Percentiles rank a stretch among this genome's conserved stretches.
These are phyloP conservation scores for Flaveria trinervia DNA, from an alignment of 129 eudicot genomes.

Conservation along the genomic window DNA sequence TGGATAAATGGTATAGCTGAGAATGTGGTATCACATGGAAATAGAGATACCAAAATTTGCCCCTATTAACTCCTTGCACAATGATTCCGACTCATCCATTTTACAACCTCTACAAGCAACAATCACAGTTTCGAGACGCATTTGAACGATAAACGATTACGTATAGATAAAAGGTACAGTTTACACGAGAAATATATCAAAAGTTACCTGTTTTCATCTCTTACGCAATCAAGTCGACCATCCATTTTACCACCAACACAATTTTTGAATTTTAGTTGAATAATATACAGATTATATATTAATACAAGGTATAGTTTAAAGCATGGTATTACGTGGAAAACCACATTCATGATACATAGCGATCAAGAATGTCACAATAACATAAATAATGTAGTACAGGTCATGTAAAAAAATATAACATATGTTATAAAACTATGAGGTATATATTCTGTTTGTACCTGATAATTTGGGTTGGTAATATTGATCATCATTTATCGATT, in stretches of 20 bases:
- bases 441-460: conserved; percentile 19
- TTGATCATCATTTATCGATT: conserved; percentile 1
- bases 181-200: no score
- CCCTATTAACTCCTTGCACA: background rate
- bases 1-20: background rate
- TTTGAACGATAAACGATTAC: background rate
- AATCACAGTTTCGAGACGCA: background rate
- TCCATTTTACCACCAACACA: no score
- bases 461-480: background rate
- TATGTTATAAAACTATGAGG: background rate
- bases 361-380: conserved; percentile 8
- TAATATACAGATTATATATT: no score
- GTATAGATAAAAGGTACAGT: background rate
- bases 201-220: no score
- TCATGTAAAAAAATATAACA: background rate
- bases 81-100: background rate
- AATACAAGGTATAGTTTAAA: background rate
- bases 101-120: background rate
- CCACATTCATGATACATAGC: background rate
- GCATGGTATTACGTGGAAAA: background rate
- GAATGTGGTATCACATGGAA: background rate
- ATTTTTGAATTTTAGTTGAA: no score
- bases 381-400: background rate
- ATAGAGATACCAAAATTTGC: background rate
- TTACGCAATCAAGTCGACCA: no score